Percentiles rank a stretch among this genome's conserved stretches.
These are phyloP conservation scores for Actinomucor elegans DNA, from an alignment of 371 early-diverging fungal genomes.

Conservation along the genomic window DNA sequence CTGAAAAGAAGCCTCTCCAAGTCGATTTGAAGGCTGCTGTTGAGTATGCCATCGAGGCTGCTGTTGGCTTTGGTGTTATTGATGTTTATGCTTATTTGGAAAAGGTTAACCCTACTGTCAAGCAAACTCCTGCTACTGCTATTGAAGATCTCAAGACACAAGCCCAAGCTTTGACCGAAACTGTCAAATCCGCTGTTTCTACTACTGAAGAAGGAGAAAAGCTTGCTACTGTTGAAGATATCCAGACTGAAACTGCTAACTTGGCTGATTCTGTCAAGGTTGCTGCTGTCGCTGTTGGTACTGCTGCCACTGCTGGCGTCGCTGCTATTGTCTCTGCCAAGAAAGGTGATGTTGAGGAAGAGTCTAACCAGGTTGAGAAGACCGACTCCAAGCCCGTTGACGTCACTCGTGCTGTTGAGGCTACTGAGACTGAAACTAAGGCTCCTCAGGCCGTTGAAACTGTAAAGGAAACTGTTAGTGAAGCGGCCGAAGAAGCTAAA, in stretches of 20 bases:
- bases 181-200: conserved; percentile 8
- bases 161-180: conserved; percentile 4
- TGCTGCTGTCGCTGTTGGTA: conserved; percentile 5
- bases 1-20: not conserved
- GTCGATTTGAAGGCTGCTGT: conserved; percentile 13
- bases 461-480: conserved; percentile 3
- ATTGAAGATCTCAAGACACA: conserved; percentile 7
- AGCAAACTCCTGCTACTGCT: conserved; percentile 3
- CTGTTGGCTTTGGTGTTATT: conserved; percentile 13
- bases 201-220: not conserved
- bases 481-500: conserved; percentile 6
- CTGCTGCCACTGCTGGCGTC: conserved; percentile 11
- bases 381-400: no score
- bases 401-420: not conserved
- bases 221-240: not conserved
- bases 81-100: conserved; percentile 12
- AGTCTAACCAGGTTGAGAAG: no score
- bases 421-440: not conserved
- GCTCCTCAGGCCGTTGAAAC: not conserved
- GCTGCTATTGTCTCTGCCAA: conserved; percentile 7
- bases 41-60: conserved; percentile 16
- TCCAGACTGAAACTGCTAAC: conserved; percentile 6
- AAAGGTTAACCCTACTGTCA: not conserved
- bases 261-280: conserved; percentile 11
- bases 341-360: not conserved